Base-by-base conservation (phyloP, 2,329 filamentous ascomycete genomes). In the Coleophoma cylindrospora region DNA sequence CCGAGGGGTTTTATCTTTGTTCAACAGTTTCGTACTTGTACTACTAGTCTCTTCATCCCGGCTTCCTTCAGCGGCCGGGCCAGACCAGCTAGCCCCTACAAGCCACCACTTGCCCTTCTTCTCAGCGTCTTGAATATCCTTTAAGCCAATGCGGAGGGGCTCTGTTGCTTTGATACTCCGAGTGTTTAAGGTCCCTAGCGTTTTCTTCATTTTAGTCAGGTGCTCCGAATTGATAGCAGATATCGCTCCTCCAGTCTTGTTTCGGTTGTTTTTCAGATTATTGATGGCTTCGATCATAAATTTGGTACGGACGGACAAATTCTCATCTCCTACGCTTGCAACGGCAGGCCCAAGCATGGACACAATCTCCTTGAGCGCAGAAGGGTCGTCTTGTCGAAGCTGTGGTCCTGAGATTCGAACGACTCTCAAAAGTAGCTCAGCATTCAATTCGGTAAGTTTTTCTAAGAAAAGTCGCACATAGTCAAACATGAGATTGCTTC, bases 261-360 rank as follows among this genome's bases (percentile, higher is more conserved):
- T 78, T 52, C 89, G 89, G 69, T 94, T 96, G 73, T 95, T 96
- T 67, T 96, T 96, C 32, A 99, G 76, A 61, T 96, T 89, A 52
- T 88, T 90, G 66, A 99, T 96, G 1, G 87, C 94, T 63, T 97
- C 92, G 47, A 99, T 88, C 91, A 97, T 97, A 70, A 96, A 96
- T 58, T 88, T 95, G 1, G 92, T 96, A 50, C 94, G 84, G 10
- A 91, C 88, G 1, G 91, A 92, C 27, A 96, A 73, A 17, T 83
- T 86, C 12, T 74, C 73, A 60, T 88, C 82, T 4, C 87, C 88
- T 34, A 78, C 72, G 52, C 81, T 83, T 1, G 81, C 74, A 3
- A 91, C 80, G 1, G 85, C 82, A 19, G 85, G 83, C 56, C 89
- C 88, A 51, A 97, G 79, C 45, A 90, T 76, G 11, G 86, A 73